Evolutionary conservation across 2,329 filamentous ascomycete genomes (phyloP).

Genomic region (Emergomyces orientalis): DNA sequence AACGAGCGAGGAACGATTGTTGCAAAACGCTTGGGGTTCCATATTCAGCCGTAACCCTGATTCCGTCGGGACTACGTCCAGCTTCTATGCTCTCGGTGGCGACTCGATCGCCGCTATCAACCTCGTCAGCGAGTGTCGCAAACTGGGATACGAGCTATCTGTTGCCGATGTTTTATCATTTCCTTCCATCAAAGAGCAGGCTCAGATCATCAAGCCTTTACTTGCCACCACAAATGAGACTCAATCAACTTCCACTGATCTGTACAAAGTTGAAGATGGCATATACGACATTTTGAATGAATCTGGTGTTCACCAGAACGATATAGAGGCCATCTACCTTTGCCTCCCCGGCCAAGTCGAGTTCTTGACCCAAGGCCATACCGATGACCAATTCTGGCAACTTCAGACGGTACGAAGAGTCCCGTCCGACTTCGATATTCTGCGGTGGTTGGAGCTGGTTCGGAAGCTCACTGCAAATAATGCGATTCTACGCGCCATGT

Average conservation of each 20-base stretch:
- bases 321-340: constrained; percentile 17
- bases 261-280: neutral
- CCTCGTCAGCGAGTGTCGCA: constrained; percentile 13
- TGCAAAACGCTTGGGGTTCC: constrained; percentile 31
- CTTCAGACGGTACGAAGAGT: constrained; percentile 59
- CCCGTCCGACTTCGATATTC: constrained; percentile 44
- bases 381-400: constrained; percentile 47
- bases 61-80: neutral
- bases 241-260: neutral
- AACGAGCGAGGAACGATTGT: constrained; percentile 53
- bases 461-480: constrained; percentile 53
- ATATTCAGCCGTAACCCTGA: neutral
- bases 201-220: neutral
- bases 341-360: constrained; percentile 15
- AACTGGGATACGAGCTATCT: constrained; percentile 11
- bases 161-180: constrained; percentile 15
- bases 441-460: constrained; percentile 53
- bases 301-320: neutral
- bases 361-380: constrained; percentile 27
- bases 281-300: neutral
- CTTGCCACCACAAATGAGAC: neutral
- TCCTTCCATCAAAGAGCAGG: constrained; percentile 11
- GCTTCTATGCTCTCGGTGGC: constrained; percentile 15
- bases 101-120: constrained; percentile 18
- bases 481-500: constrained; percentile 69